A percentile compares a stretch with the other conserved stretches of the same genome.
phyloP scores from a whole-genome alignment of 352 stramenopile species.

The Globisporangium cystogenes region DNA sequence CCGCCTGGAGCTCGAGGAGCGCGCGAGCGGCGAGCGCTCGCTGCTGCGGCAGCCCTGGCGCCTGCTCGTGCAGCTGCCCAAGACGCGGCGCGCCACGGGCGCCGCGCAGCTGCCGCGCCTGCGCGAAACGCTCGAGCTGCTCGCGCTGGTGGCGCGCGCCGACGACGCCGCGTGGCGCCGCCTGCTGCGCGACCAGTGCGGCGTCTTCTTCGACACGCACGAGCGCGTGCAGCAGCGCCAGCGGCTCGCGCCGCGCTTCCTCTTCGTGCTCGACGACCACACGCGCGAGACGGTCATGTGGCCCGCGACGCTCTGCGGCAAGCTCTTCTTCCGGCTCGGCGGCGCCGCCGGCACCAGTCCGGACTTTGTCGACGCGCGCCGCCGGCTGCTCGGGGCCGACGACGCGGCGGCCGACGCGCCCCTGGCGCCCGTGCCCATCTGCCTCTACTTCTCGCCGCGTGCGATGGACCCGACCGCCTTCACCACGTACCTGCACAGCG shows the following conservation, averaged over 20 bases:
- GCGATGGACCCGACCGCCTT: conserved; percentile 21
- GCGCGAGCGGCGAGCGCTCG: conserved; percentile 4
- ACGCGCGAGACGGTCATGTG: conserved; percentile 21
- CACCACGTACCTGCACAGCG: conserved; percentile 22
- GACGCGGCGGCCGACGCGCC: background rate
- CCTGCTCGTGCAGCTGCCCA: conserved; percentile 23
- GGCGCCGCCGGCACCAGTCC: conserved; percentile 3
- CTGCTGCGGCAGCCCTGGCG: conserved; percentile 10
- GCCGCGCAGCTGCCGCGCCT: conserved; percentile 18
- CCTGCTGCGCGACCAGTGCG: conserved; percentile 26
- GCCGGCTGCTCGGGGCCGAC: conserved; percentile 3
- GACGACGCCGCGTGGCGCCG: conserved; percentile 15
- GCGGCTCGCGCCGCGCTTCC: conserved; percentile 13
- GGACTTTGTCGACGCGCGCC: conserved; percentile 13
- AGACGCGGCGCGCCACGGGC: conserved; percentile 19
- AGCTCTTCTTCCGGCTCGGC: conserved; percentile 13
- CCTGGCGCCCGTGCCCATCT: conserved; percentile 15
- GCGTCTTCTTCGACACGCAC: conserved; percentile 12
- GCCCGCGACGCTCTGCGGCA: conserved; percentile 10
- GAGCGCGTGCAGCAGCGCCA: conserved; percentile 2
- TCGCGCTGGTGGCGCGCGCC: conserved; percentile 12
- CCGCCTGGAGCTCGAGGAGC: conserved; percentile 25
- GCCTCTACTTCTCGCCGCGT: conserved; percentile 25
- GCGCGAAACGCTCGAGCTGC: conserved; percentile 18
- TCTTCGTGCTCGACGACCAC: conserved; percentile 30